Evolutionary conservation across 2,329 filamentous ascomycete genomes (phyloP), one percentile per base, ranked within the genome.

Genomic region (Sordariomycetes sp.): DNA sequence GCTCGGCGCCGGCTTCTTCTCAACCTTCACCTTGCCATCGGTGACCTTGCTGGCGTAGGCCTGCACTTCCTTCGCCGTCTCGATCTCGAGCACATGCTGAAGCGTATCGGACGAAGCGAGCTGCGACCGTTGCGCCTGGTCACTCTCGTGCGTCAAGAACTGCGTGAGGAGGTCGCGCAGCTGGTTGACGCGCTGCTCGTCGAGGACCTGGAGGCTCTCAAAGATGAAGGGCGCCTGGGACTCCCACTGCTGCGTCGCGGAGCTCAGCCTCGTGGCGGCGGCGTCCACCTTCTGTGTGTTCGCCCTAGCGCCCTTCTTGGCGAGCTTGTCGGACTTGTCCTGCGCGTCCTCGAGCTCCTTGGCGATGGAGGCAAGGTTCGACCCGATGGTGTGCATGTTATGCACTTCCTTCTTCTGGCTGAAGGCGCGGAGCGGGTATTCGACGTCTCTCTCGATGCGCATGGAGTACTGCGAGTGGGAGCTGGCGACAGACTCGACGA

Each of bases 201-300:
- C 94, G 35, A 95, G 77, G 6, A 89, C 87, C 70, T 99, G 94
- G 28, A 99, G 81, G 61, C 87, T 88, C 72, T 99, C 94, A 68
- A 96, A 97, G 61, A 97, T 88, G 71, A 90, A 97, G 1, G 94
- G 94, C 16, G 94, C 90, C 70, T 96, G 91, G 1, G 90, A 91
- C 59, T 96, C 87, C 94, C 94, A 99, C 69, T 96, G 88, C 63
- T 87, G 81, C 52, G 79, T 83, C n/a, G 90, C 87, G 60, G 84
- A 84, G 62, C 96, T 89, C 51, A 95, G 82, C 62, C 85, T 86
- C 20, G 83, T 77, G 12, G 83, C 79, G 14, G 90, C 91, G 61
- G 80, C 80, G 51, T 91, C 88, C 46, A 94, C 82, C 71, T 94
- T 96, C 60, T 85, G 83, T 2, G 86, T 80, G 65, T 84, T 91